phyloP scores from a whole-genome alignment of 768 basidiomycete species.

The Leccinellum luteum region DNA sequence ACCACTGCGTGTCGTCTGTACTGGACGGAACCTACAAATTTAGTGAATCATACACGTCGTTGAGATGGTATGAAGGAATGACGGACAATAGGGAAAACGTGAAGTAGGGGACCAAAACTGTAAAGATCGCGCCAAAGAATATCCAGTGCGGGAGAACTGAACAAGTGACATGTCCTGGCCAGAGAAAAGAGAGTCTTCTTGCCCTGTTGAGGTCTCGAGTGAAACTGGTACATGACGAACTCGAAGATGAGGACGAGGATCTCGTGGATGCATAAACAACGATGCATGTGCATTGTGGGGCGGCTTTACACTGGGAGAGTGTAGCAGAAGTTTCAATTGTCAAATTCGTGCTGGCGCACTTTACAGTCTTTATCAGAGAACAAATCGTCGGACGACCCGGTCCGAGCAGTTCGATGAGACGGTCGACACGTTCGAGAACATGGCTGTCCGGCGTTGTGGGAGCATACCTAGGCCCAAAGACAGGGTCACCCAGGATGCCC shows the following conservation, averaged over 20 bases:
- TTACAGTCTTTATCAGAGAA: not conserved
- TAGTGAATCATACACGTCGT: not conserved
- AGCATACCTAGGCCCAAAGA: not conserved
- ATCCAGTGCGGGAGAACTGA: slow-evolving; percentile 15
- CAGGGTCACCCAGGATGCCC: not conserved
- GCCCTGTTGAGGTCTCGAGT: not conserved
- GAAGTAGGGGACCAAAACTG: slow-evolving; percentile 11
- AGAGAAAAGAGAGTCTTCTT: slow-evolving; percentile 9
- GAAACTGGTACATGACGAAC: not conserved
- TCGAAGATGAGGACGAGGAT: slow-evolving; percentile 9
- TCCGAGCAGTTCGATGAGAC: not conserved
- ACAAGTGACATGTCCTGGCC: slow-evolving; percentile 11
- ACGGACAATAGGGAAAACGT: slow-evolving; percentile 4
- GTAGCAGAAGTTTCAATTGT: not conserved
- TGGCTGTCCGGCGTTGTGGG: not conserved
- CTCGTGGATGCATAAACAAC: slow-evolving; percentile 12
- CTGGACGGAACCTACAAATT: not conserved
- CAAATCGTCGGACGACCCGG: not conserved
- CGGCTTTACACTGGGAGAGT: no score
- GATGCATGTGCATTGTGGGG: slow-evolving; percentile 44
- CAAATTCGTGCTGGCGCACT: not conserved
- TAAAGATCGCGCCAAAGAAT: slow-evolving; percentile 13
- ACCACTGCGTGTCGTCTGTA: slow-evolving; percentile 16
- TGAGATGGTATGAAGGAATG: not conserved
- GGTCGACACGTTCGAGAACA: not conserved